These are phyloP conservation scores for Ulota crispa DNA, from an alignment of 225 moss, liverwort and hornwort species.

Conservation along the genomic window DNA sequence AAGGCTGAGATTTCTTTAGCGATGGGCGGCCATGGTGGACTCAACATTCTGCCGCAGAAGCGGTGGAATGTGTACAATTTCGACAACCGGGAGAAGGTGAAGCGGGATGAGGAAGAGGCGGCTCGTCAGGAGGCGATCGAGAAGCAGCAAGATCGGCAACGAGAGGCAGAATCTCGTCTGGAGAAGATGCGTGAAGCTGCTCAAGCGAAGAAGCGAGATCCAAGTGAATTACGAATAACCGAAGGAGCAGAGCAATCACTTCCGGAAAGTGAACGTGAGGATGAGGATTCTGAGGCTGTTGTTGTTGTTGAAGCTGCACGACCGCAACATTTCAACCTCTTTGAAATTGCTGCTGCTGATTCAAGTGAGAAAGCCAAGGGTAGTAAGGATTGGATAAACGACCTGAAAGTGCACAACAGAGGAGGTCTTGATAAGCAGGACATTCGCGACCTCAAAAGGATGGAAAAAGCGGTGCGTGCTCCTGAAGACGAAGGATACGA, in stretches of 20 bases:
- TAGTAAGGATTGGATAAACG: conserved; percentile 46
- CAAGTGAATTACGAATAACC: conserved; percentile 24
- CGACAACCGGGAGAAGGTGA: conserved; percentile 87
- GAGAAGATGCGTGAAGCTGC: conserved; percentile 72
- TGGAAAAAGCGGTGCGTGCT: conserved; percentile 66
- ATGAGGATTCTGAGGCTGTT: conserved; percentile 19
- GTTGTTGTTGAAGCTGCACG: conserved; percentile 43
- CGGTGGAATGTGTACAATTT: conserved; percentile 98
- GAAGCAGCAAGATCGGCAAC: conserved; percentile 70
- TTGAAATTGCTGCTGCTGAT: conserved; percentile 48
- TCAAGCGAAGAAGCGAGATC: conserved; percentile 52
- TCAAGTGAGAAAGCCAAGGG: conserved; percentile 38
- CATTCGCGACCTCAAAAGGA: conserved; percentile 67
- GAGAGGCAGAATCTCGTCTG: conserved; percentile 80
- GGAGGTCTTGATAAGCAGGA: conserved; percentile 62
- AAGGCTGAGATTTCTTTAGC: background rate
- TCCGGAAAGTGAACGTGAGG: conserved; percentile 26
- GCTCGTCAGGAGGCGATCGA: conserved; percentile 72
- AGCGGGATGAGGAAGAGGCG: conserved; percentile 88
- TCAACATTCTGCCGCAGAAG: conserved; percentile 95
- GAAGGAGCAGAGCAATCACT: conserved; percentile 31
- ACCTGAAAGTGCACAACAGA: conserved; percentile 47
- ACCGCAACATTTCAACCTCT: conserved; percentile 71
- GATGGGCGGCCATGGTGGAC: conserved; percentile 98
- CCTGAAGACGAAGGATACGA: conserved; percentile 80